A percentile compares a stretch with the other conserved stretches of the same genome.
phyloP scores from a whole-genome alignment of 192 early-diverging fungal species.

The Rhizophagus prolifer region DNA sequence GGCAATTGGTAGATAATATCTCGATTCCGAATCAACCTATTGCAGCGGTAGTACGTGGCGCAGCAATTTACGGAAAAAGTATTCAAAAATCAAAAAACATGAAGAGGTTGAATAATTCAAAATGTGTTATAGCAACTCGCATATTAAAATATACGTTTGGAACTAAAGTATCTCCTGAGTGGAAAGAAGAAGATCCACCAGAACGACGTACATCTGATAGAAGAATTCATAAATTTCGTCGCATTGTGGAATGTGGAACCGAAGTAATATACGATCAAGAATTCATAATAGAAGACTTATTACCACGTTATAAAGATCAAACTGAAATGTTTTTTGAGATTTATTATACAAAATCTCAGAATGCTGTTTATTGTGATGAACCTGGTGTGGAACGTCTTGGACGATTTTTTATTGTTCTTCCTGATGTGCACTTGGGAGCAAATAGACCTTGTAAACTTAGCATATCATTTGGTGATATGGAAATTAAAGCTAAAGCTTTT shows the following conservation, averaged over 20 bases:
- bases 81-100: no score
- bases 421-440: background rate
- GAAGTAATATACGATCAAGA: background rate
- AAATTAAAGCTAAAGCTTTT: constrained; percentile 1
- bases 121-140: background rate
- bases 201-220: background rate
- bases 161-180: background rate
- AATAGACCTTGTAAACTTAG: background rate
- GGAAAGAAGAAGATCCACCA: background rate
- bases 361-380: background rate
- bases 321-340: background rate
- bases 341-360: background rate
- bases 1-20: no score
- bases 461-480: constrained; percentile 1
- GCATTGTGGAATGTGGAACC: background rate
- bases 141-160: background rate
- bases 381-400: background rate
- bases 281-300: no score
- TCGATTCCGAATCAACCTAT: no score
- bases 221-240: background rate
- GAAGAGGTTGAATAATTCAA: no score
- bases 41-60: no score
- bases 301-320: no score
- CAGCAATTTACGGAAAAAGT: no score
- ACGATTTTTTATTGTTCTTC: background rate